A percentile compares a stretch with the other conserved stretches of the same genome.
These are phyloP conservation scores for Capsella bursapastoris DNA, from an alignment of 345 rosid genomes.

Conservation along the genomic window DNA sequence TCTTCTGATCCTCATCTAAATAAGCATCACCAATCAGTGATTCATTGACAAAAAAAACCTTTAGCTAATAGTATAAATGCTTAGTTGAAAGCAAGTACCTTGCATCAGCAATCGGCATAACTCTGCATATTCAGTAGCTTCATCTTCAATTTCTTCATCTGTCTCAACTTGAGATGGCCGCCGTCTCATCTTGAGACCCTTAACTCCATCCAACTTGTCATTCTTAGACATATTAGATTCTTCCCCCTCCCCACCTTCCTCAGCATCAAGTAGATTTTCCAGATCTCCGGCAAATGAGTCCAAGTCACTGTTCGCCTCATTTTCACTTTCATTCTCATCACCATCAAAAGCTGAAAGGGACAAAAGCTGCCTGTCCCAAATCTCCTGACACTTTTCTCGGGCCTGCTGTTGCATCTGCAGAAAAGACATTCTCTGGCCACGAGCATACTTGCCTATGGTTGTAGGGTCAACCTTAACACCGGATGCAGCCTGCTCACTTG, in stretches of 20 bases:
- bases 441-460: conserved; percentile 94
- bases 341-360: conserved; percentile 82
- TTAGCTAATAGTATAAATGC: conserved; percentile 22
- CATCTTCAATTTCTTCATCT: conserved; percentile 94
- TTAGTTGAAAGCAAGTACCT: conserved; percentile 56
- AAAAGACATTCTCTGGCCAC: conserved; percentile 98
- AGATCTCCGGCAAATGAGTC: conserved; percentile 99
- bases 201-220: conserved; percentile 78
- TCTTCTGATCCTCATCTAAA: conserved; percentile 78
- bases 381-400: conserved; percentile 98
- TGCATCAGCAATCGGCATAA: conserved; percentile 92
- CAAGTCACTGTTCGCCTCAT: conserved; percentile 93
- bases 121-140: conserved; percentile 94
- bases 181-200: conserved; percentile 95
- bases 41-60: conserved; percentile 3
- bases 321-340: conserved; percentile 88
- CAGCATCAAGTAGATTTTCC: conserved; percentile 97
- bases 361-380: conserved; percentile 95
- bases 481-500: conserved; percentile 97
- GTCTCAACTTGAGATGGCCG: conserved; percentile 75
- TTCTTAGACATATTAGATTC: conserved; percentile 66
- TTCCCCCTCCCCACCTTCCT: conserved; percentile 85
- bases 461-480: conserved; percentile 96
- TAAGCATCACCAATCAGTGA: conserved; percentile 31
- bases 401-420: conserved; percentile 99